Evolutionary conservation across 441 rosid species (phyloP).

Genomic region (Pelargonium citronellum): DNA sequence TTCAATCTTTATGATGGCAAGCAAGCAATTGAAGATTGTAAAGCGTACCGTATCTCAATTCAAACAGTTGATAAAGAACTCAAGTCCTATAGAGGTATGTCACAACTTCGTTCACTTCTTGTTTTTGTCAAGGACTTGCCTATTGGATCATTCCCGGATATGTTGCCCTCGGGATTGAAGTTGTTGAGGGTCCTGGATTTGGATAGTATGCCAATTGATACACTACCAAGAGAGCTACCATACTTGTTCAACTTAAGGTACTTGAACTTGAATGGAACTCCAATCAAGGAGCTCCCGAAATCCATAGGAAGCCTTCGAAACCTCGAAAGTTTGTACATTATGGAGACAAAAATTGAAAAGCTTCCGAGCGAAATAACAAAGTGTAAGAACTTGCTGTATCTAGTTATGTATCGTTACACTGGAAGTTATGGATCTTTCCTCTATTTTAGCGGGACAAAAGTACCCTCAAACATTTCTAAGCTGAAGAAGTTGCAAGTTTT

Average conservation of each 20-base stretch:
- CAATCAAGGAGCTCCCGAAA: slow-evolving; percentile 6
- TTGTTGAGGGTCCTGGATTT: slow-evolving; percentile 19
- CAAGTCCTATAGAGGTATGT: slow-evolving; percentile 5
- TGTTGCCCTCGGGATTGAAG: not conserved
- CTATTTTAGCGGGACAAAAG: not conserved
- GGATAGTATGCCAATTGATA: slow-evolving; percentile 6
- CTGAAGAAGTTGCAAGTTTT: not conserved
- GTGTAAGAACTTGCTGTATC: not conserved
- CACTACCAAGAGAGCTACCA: slow-evolving; percentile 5
- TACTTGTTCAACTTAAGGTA: slow-evolving; percentile 16
- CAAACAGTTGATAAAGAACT: slow-evolving; percentile 12
- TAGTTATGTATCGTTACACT: not conserved
- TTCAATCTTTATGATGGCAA: slow-evolving; percentile 21
- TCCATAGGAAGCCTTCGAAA: not conserved
- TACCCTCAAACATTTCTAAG: not conserved
- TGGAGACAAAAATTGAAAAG: not conserved
- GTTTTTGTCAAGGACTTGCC: slow-evolving; percentile 15
- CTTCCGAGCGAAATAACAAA: not conserved
- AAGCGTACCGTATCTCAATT: slow-evolving; percentile 29
- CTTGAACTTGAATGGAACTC: slow-evolving; percentile 7
- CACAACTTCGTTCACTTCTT: slow-evolving; percentile 33
- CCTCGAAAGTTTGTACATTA: not conserved
- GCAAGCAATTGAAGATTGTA: not conserved
- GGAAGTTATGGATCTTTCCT: not conserved
- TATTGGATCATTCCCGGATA: not conserved